Base-by-base conservation (phyloP, 1,284 basidiomycete species). In the Trichosporon ovoides region DNA sequence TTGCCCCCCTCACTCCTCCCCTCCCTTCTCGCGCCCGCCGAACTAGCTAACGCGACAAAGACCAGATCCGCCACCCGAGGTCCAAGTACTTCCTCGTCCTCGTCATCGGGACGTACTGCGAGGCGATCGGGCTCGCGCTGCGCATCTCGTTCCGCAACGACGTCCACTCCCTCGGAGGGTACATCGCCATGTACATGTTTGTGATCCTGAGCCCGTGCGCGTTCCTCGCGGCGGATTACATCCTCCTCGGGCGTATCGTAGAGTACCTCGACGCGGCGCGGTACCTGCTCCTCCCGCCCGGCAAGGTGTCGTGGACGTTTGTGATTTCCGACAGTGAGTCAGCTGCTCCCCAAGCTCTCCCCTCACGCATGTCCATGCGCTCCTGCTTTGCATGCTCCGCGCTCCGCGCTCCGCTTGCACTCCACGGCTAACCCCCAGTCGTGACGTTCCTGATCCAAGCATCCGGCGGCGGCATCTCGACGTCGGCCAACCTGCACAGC, bases 191-290 rank as follows among this genome's bases (percentile, higher is more conserved):
- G 58, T 58, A 60, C 56, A 50, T 63, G 51, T 56, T 63, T 46
- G 58, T 60, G 12, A 51, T 63, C 9, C 56, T 63, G 14, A 43
- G 37, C 78, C 85, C 87, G 6, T 88, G 87, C 66, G 85, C 84
- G n/a, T 88, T 87, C 77, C 85, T 88, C 61, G 87, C 87, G 3
- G 82, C 85, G 31, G 81, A 85, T 68, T 88, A 88, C 65, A 78
- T 87, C 54, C 78, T 88, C 20, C 80, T 88, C 7, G 85, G 86
- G 5, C 82, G 83, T 18, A 72, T 89, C 10, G 83, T 84, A 9
- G 76, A 75, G 31, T 79, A 82, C 68, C 73, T 87, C 6, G 68
- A 78, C 43, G 80, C 80, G 51, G 79, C 81, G 58, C 63, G 80
- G 35, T 80, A 67, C 56, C 60, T 75, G 3, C 66, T 71, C 57